These are phyloP conservation scores for Terana coerulea DNA, from an alignment of 768 basidiomycete genomes.

Conservation along the genomic window DNA sequence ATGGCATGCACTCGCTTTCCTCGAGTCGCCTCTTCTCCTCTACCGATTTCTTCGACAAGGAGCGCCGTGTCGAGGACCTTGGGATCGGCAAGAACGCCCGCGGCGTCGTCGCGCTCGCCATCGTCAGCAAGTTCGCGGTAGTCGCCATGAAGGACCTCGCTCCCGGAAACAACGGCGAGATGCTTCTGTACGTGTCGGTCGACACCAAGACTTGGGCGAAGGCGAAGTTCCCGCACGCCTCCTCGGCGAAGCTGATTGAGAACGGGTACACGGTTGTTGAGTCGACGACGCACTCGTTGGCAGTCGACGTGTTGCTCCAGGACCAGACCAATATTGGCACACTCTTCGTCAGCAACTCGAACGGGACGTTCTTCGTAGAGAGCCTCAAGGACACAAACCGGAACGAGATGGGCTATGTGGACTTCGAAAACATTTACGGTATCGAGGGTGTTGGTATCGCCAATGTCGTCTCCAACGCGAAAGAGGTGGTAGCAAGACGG, in stretches of 20 bases:
- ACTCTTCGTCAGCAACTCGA: slow-evolving; percentile 92
- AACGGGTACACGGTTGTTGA: slow-evolving; percentile 97
- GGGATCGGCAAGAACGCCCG: slow-evolving; percentile 82
- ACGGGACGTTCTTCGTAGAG: slow-evolving; percentile 93
- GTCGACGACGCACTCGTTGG: slow-evolving; percentile 88
- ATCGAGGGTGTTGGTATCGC: slow-evolving; percentile 90
- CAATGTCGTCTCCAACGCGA: slow-evolving; percentile 80
- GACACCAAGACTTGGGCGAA: slow-evolving; percentile 84
- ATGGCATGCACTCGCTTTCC: slow-evolving; percentile 42
- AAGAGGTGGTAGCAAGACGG: slow-evolving; percentile 73
- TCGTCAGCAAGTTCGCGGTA: slow-evolving; percentile 89
- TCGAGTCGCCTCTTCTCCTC: slow-evolving; percentile 77
- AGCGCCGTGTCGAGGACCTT: slow-evolving; percentile 72
- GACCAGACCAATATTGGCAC: slow-evolving; percentile 74
- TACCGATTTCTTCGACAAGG: slow-evolving; percentile 75
- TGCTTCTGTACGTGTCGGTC: slow-evolving; percentile 82
- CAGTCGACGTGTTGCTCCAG: slow-evolving; percentile 86
- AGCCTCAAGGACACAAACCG: slow-evolving; percentile 91
- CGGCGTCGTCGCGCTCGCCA: slow-evolving; percentile 90
- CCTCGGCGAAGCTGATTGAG: slow-evolving; percentile 72
- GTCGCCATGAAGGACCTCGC: slow-evolving; percentile 78
- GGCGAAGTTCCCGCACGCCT: slow-evolving; percentile 90
- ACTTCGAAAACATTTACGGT: slow-evolving; percentile 86
- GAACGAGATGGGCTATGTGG: slow-evolving; percentile 84
- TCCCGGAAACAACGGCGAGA: slow-evolving; percentile 55